A percentile compares a stretch with the other conserved stretches of the same genome.
Conservation (phyloP, 768 basidiomycete genomes). For the Termitomyces sp. region DNA sequence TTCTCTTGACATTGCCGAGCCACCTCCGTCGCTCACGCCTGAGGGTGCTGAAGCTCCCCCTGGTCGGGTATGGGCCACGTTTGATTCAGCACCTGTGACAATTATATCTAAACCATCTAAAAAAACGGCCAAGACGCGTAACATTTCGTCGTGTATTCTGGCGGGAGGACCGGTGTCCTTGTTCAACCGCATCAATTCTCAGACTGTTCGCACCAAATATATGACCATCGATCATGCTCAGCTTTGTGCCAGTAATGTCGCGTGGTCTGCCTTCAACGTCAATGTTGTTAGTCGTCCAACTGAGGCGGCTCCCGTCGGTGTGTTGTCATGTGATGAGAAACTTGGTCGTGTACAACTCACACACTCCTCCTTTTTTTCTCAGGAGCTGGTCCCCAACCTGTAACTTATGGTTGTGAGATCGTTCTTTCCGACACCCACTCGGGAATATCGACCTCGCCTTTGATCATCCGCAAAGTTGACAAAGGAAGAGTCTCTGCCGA, state of each 20-base stretch:
- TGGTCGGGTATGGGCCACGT: conserved; percentile 84
- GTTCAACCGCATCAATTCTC: conserved; percentile 95
- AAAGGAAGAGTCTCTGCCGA: conserved; percentile 84
- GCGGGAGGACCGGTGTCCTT: conserved; percentile 87
- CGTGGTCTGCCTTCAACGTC: conserved; percentile 94
- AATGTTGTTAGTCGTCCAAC: conserved; percentile 77
- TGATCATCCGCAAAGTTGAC: conserved; percentile 89
- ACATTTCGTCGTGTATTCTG: conserved; percentile 86
- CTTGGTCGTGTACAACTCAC: conserved; percentile 27
- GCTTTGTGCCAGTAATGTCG: conserved; percentile 82
- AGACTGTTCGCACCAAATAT: conserved; percentile 95
- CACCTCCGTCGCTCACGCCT: conserved; percentile 44
- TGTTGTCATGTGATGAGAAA: conserved; percentile 51
- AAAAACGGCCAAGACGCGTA: conserved; percentile 94
- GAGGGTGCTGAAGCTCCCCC: conserved; percentile 39
- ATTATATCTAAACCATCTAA: conserved; percentile 98
- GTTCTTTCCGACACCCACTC: conserved; percentile 80
- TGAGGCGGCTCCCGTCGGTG: conserved; percentile 61
- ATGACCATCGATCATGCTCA: conserved; percentile 87
- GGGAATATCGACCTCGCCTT: conserved; percentile 79
- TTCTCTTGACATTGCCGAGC: conserved; percentile 80
- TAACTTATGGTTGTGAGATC: conserved; percentile 90
- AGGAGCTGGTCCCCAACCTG: conserved; percentile 67
- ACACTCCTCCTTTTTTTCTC: conserved; percentile 29
- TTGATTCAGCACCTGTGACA: conserved; percentile 87